phyloP scores from a whole-genome alignment of 768 basidiomycete genomes.

The Tricholoma furcatifolium region DNA sequence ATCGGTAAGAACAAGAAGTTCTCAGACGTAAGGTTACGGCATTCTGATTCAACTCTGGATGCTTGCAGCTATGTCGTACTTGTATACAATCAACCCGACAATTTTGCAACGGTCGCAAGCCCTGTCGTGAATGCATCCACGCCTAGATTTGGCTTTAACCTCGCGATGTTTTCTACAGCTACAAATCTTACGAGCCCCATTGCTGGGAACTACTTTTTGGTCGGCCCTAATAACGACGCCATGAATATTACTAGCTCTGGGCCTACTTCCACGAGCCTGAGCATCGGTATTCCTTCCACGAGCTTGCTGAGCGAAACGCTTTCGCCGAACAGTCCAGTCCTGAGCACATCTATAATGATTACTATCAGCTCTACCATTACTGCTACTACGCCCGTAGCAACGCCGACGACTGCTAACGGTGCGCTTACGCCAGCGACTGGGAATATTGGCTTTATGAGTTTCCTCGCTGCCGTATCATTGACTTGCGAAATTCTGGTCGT shows the following conservation, averaged over 20 bases:
- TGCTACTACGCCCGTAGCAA: background rate
- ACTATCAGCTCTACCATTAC: background rate
- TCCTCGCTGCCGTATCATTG: background rate
- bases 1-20: slow-evolving; percentile 32
- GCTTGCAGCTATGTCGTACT: slow-evolving; percentile 33
- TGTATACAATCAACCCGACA: slow-evolving; percentile 31
- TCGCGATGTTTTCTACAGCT: slow-evolving; percentile 32
- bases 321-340: background rate
- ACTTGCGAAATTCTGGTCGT: background rate
- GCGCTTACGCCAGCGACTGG: background rate
- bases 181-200: slow-evolving; percentile 34
- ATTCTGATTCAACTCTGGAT: slow-evolving; percentile 1
- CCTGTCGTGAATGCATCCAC: slow-evolving; percentile 33
- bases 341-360: background rate
- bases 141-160: slow-evolving; percentile 36
- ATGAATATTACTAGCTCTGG: slow-evolving; percentile 1
- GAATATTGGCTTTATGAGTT: background rate
- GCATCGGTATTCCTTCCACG: background rate
- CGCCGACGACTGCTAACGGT: background rate
- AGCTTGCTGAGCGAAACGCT: background rate
- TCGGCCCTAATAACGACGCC: slow-evolving; percentile 28
- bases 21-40: background rate
- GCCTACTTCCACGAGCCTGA: background rate
- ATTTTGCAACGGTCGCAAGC: slow-evolving; percentile 27
- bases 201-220: slow-evolving; percentile 44